phyloP scores from a whole-genome alignment of 2,329 filamentous ascomycete species.

The Zarea fungicola region DNA sequence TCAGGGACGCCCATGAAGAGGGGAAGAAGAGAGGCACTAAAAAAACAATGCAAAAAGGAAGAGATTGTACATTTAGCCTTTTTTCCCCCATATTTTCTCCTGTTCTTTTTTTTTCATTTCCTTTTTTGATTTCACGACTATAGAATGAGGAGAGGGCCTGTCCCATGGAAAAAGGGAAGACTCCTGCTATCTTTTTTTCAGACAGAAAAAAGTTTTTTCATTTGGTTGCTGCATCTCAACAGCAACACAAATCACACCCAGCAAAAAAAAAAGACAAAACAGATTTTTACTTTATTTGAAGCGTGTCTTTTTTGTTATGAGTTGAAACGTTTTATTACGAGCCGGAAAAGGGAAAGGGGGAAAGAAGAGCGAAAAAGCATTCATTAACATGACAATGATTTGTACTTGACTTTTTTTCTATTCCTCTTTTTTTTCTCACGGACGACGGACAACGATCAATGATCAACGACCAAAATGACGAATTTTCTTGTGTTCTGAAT shows the following conservation, averaged over 20 bases:
- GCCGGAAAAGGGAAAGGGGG: background rate
- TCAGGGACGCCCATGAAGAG: slow-evolving; percentile 26
- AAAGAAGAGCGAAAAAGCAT: background rate
- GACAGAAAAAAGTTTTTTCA: slow-evolving; percentile 8
- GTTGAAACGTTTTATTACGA: slow-evolving; percentile 2
- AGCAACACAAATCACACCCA: too few species aligned
- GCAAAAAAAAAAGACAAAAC: slow-evolving; percentile 9
- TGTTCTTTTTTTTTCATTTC: too few species aligned
- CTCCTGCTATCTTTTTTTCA: slow-evolving; percentile 12
- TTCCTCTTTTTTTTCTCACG: background rate
- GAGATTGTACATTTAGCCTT: slow-evolving; percentile 29
- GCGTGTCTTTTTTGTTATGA: background rate
- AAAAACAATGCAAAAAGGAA: slow-evolving; percentile 18
- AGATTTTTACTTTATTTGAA: background rate
- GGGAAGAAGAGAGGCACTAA: too few species aligned
- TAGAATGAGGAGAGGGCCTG: slow-evolving; percentile 23
- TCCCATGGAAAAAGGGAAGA: background rate
- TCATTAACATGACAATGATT: slow-evolving; percentile 1
- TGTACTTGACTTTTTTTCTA: too few species aligned
- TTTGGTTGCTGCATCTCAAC: slow-evolving; percentile 11
- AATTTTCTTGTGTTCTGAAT: too few species aligned
- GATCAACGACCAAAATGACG: background rate
- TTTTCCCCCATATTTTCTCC: slow-evolving; percentile 25
- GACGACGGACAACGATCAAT: background rate
- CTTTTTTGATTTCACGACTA: slow-evolving; percentile 30